Evolutionary conservation across 2,329 filamentous ascomycete species (phyloP).

Genomic region (Phialophora tarda): DNA sequence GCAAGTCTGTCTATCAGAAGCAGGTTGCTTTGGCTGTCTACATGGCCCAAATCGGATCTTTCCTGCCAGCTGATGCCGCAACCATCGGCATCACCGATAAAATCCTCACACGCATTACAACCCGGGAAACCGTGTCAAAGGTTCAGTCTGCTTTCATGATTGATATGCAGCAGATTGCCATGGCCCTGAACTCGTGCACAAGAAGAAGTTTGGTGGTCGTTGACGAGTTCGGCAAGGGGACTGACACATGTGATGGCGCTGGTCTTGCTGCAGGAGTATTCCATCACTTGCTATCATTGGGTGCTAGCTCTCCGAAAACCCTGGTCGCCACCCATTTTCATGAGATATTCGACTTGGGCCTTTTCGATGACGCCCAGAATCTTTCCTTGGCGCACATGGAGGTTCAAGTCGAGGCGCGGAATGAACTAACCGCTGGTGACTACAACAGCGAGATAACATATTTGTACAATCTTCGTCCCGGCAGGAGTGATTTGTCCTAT

Average conservation of each 20-base stretch:
- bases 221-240: slow-evolving; percentile 85
- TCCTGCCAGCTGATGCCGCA: slow-evolving; percentile 79
- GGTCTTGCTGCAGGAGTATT: slow-evolving; percentile 68
- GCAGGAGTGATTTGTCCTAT: slow-evolving; percentile 79
- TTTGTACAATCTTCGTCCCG: slow-evolving; percentile 71
- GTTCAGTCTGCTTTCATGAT: slow-evolving; percentile 74
- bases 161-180: slow-evolving; percentile 84
- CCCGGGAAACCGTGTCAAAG: slow-evolving; percentile 70
- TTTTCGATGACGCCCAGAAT: slow-evolving; percentile 55
- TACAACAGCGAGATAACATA: slow-evolving; percentile 63
- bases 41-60: slow-evolving; percentile 90
- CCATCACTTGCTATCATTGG: slow-evolving; percentile 60
- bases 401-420: slow-evolving; percentile 49
- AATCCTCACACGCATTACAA: slow-evolving; percentile 84
- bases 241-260: slow-evolving; percentile 64
- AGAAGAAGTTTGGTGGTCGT: slow-evolving; percentile 80
- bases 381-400: slow-evolving; percentile 66
- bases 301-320: slow-evolving; percentile 61
- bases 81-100: slow-evolving; percentile 87
- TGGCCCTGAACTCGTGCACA: slow-evolving; percentile 76
- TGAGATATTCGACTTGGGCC: slow-evolving; percentile 58
- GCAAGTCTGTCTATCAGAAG: slow-evolving; percentile 95
- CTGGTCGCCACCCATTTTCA: slow-evolving; percentile 69
- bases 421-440: slow-evolving; percentile 36
- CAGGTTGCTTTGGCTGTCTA: slow-evolving; percentile 90